Conservation (phyloP, 768 basidiomycete genomes). For the Tylopilus cervinicoccineus region DNA sequence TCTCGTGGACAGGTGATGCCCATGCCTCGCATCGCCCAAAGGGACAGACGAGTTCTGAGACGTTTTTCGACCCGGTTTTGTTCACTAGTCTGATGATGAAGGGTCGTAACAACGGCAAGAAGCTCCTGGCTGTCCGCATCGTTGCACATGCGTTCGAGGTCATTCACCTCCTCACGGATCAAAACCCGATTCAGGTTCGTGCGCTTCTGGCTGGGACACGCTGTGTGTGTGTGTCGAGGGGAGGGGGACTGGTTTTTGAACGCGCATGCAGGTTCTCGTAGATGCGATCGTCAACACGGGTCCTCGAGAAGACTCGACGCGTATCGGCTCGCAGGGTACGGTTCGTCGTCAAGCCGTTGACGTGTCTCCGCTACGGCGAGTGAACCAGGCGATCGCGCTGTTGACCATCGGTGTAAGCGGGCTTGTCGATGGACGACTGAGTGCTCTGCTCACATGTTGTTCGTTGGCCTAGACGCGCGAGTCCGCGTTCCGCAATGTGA, state of each 20-base stretch:
- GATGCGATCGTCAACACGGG: conserved; percentile 99
- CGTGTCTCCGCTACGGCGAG: conserved; percentile 95
- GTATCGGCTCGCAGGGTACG: conserved; percentile 99
- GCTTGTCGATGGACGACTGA: neutral
- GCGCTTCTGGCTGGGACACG: neutral
- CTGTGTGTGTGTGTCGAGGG: no score
- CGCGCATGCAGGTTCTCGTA: conserved; percentile 67
- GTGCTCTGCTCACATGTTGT: no score
- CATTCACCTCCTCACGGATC: conserved; percentile 99
- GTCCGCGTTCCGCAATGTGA: conserved; percentile 99
- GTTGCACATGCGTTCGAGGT: conserved; percentile 99
- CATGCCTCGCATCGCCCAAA: neutral
- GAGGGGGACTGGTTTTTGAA: neutral
- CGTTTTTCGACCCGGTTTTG: no score
- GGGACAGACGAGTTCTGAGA: neutral
- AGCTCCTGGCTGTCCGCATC: conserved; percentile 97
- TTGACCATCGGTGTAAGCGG: conserved; percentile 89
- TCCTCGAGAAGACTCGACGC: conserved; percentile 98
- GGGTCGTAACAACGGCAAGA: conserved; percentile 99
- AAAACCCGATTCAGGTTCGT: conserved; percentile 97
- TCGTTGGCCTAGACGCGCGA: conserved; percentile 78
- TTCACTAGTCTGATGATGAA: conserved; percentile 94
- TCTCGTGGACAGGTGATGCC: conserved; percentile 85
- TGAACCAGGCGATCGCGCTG: conserved; percentile 95
- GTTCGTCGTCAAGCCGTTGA: conserved; percentile 99